These are phyloP conservation scores for Nepenthes mirabilis DNA, from an alignment of 148 eudicot genomes.

Conservation along the genomic window DNA sequence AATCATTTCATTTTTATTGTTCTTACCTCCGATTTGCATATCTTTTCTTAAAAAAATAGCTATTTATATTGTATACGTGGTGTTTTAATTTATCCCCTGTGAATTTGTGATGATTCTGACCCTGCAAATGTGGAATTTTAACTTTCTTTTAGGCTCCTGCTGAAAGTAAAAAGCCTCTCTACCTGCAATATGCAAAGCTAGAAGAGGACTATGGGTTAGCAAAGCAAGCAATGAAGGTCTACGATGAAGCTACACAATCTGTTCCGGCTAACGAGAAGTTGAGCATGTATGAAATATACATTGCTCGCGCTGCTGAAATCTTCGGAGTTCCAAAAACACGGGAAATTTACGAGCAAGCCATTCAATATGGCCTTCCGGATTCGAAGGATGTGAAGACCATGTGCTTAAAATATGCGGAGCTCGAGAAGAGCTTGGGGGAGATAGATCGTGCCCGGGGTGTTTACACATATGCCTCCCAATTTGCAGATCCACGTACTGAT, in stretches of 20 bases:
- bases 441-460: slow-evolving; percentile 79
- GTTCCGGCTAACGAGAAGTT: slow-evolving; percentile 82
- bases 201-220: slow-evolving; percentile 94
- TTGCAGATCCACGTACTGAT: slow-evolving; percentile 80
- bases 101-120: background rate
- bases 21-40: too few relatives aligned
- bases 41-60: too few relatives aligned
- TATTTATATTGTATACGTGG: too few relatives aligned
- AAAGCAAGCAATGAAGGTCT: slow-evolving; percentile 84
- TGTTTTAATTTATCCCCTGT: background rate
- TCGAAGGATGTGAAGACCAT: slow-evolving; percentile 67
- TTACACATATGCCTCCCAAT: slow-evolving; percentile 49
- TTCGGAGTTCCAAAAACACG: slow-evolving; percentile 91
- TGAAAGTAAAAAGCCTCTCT: slow-evolving; percentile 68
- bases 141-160: slow-evolving; percentile 62
- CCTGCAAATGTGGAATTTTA: background rate
- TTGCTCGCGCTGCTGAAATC: slow-evolving; percentile 87
- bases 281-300: slow-evolving; percentile 92
- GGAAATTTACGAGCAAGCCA: slow-evolving; percentile 87
- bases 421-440: slow-evolving; percentile 94
- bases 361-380: slow-evolving; percentile 81
- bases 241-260: slow-evolving; percentile 79
- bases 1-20: too few relatives aligned
- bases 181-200: slow-evolving; percentile 79
- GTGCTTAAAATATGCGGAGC: slow-evolving; percentile 85